These are phyloP conservation scores for Fusarium sp. DNA, from an alignment of 2,329 filamentous ascomycete species.

Conservation along the genomic window DNA sequence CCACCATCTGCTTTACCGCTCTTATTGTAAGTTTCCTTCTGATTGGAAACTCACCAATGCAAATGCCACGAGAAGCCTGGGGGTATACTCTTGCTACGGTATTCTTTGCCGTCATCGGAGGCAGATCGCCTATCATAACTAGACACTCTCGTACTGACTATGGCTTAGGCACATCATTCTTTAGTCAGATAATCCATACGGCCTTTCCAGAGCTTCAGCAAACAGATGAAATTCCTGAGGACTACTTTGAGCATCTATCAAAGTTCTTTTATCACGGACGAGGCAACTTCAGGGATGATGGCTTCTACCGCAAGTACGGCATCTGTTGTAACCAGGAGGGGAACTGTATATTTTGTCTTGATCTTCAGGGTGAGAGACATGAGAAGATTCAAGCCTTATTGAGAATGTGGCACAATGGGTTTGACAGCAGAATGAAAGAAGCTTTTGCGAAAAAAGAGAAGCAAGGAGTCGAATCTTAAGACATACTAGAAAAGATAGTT, in stretches of 20 bases:
- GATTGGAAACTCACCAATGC: neutral
- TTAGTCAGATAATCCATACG: neutral
- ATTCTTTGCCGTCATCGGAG: neutral
- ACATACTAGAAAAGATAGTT: neutral
- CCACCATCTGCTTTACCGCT: neutral
- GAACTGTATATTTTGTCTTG: neutral
- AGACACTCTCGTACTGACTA: neutral
- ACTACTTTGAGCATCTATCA: neutral
- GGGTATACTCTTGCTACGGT: neutral
- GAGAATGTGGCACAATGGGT: neutral
- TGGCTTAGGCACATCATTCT: neutral
- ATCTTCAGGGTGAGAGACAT: neutral
- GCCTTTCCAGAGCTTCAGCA: neutral
- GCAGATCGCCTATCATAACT: neutral
- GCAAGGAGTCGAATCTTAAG: neutral
- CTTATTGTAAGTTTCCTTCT: neutral
- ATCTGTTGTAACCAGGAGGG: neutral
- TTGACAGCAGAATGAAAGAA: neutral
- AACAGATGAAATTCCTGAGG: accelerated
- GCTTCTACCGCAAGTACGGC: neutral
- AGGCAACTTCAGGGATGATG: neutral
- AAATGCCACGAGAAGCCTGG: neutral
- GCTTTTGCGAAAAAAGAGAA: neutral
- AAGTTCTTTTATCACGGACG: neutral
- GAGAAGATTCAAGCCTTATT: neutral